A percentile compares a stretch with the other conserved stretches of the same genome.
Conservation (phyloP, 2,329 filamentous ascomycete species). For the Talaromyces marneffei region DNA sequence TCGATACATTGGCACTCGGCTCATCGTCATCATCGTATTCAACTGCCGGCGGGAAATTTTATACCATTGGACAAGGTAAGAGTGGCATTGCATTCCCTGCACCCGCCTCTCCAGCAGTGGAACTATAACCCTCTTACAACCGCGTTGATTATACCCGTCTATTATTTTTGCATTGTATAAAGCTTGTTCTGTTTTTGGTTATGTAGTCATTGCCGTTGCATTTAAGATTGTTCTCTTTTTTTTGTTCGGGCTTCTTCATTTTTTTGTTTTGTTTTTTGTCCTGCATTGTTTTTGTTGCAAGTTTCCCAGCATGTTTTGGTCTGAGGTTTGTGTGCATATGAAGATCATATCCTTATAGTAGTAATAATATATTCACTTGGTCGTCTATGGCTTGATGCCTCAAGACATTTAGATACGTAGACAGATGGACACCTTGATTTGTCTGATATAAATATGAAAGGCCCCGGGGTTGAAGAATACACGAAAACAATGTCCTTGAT, state of each 20-base stretch:
- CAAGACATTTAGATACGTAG: too few species aligned
- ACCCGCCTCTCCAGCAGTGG: not conserved
- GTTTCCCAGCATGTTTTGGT: not conserved
- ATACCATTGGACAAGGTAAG: conserved; percentile 10
- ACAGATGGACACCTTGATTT: too few species aligned
- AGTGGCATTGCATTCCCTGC: conserved; percentile 11
- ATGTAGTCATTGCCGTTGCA: not conserved
- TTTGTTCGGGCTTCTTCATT: not conserved
- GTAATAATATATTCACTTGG: not conserved
- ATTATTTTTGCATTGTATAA: not conserved
- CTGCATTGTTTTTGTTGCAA: not conserved
- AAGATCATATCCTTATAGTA: not conserved
- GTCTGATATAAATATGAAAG: too few species aligned
- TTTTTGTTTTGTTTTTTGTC: not conserved
- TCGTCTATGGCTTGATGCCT: not conserved
- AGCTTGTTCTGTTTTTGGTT: not conserved
- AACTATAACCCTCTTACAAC: not conserved
- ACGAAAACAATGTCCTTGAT: too few species aligned
- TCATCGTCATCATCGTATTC: not conserved
- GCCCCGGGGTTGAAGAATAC: too few species aligned
- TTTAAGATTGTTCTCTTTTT: not conserved
- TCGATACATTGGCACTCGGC: conserved; percentile 41
- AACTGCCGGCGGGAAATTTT: conserved; percentile 8
- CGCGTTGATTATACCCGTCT: not conserved
- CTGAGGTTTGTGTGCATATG: not conserved